Conservation (phyloP, 2,329 filamentous ascomycete genomes). For the Fusarium chlamydosporum region DNA sequence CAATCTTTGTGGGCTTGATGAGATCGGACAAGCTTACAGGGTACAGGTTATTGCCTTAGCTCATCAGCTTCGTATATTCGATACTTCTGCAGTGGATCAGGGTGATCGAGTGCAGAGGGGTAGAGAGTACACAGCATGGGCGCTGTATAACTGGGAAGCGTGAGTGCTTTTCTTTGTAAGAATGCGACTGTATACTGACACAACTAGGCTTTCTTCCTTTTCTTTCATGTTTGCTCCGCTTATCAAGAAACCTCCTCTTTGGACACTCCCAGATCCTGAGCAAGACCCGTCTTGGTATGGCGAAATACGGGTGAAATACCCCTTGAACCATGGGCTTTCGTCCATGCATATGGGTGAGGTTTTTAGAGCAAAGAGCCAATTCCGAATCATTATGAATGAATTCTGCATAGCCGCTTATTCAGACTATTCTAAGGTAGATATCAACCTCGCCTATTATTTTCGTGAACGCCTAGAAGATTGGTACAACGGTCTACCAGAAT, state of each 20-base stretch:
- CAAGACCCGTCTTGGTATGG: conserved; percentile 52
- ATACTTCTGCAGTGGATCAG: conserved; percentile 16
- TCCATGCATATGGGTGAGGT: conserved; percentile 49
- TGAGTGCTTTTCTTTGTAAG: conserved; percentile 15
- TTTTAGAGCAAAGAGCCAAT: conserved; percentile 49
- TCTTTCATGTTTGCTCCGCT: conserved; percentile 50
- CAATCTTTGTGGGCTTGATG: conserved; percentile 56
- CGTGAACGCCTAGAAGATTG: conserved; percentile 46
- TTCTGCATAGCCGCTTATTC: conserved; percentile 44
- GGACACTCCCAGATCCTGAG: conserved; percentile 51
- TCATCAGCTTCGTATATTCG: conserved; percentile 53
- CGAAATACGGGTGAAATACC: conserved; percentile 57
- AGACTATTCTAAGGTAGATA: conserved; percentile 22
- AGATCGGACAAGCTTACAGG: conserved; percentile 55
- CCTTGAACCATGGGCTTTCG: conserved; percentile 42
- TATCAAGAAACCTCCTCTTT: conserved; percentile 51
- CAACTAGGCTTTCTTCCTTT: conserved; percentile 44
- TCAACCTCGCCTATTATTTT: conserved; percentile 43
- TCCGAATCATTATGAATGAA: conserved; percentile 56
- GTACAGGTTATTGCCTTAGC: conserved; percentile 54
- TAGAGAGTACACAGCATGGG: conserved; percentile 54
- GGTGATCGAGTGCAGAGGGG: conserved; percentile 43
- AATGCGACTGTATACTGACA: rapidly evolving
- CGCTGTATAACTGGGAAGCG: conserved; percentile 55
- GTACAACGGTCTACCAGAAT: conserved; percentile 49